phyloP scores from a whole-genome alignment of 768 basidiomycete species.

The Boletus bicolor region DNA sequence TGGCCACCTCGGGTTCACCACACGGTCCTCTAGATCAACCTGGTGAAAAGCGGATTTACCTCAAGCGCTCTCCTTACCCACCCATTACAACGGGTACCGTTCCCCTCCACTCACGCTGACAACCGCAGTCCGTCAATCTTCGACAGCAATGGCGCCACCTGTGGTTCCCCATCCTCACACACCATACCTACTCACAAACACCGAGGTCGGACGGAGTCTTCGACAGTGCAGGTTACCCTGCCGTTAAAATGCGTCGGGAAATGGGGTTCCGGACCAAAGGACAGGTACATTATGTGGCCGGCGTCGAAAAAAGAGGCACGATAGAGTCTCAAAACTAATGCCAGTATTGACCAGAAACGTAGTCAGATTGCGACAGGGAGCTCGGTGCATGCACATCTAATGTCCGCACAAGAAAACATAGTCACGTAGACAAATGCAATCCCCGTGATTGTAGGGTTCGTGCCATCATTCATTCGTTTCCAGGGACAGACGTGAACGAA shows the following conservation, averaged over 20 bases:
- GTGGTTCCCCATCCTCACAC: conserved; percentile 10
- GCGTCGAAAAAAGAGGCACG: conserved; percentile 78
- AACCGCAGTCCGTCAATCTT: conserved; percentile 5
- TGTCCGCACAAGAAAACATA: too few relatives aligned
- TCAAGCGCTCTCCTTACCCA: not conserved
- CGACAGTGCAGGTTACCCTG: conserved; percentile 71
- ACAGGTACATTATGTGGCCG: conserved; percentile 83
- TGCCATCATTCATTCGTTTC: conserved; percentile 13
- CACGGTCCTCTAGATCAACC: too few relatives aligned
- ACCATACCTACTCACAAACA: conserved; percentile 39
- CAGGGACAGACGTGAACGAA: conserved; percentile 27
- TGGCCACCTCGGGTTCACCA: too few relatives aligned
- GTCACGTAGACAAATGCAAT: too few relatives aligned
- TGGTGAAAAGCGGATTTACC: too few relatives aligned
- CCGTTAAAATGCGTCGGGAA: conserved; percentile 84
- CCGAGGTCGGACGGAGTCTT: conserved; percentile 70
- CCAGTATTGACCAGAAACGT: conserved; percentile 10
- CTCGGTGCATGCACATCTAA: not conserved
- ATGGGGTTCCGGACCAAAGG: conserved; percentile 83
- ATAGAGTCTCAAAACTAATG: conserved; percentile 41
- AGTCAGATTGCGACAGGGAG: not conserved
- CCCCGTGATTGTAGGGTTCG: too few relatives aligned
- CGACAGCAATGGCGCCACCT: not conserved
- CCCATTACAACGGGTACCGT: conserved; percentile 6
- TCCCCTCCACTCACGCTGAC: conserved; percentile 17